Base-by-base conservation (phyloP, 768 basidiomycete species). In the Termitomyces sp. region DNA sequence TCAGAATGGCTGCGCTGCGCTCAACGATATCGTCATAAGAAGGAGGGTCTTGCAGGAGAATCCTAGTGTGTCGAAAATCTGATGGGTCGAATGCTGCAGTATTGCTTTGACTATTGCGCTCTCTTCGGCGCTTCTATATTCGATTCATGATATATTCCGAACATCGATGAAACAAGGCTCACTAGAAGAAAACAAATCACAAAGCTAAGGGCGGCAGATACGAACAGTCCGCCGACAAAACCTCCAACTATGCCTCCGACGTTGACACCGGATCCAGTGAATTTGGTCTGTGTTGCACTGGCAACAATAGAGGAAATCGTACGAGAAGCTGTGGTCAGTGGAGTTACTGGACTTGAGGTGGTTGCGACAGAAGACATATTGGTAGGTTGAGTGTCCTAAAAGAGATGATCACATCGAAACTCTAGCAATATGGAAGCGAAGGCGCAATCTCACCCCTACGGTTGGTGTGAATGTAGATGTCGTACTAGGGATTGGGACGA, bases 1-100 rank as follows among this genome's bases (percentile, higher is more conserved):
- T 58, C 63, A 64, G 60, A 32, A 77, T 73, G 16, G 85, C 84
- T 4, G 84, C 76, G 1, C 76, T 73, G 27, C 69, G 68, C 22
- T 69, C 69, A 52, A 71, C 64, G 42, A 66, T 71, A 51, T 74
- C 74, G 40, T 73, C 70, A 36, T 72, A 71, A 2, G 71, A 68
- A 20, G 70, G 72, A 12, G 79, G 76, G 59, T 86, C 85, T 44
- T 82, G 72, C 20, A 83, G 68, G 22, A 88, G 66, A 16, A 83
- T 65, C 16, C 78, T 80, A 15, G 87, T 88, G 51, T 84, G 82
- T 49, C 81, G 80, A 76, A 86, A 88, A 10, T 77, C 77, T 36
- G 71, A 67, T 1, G 83, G 68, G 56, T 82, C 76, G 66, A 87
- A 89, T 18, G 62, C 67, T 44, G 66, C 62, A 25, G 76, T 75